Conservation (phyloP, 768 basidiomycete genomes). For the Leccinum sublutescens region DNA sequence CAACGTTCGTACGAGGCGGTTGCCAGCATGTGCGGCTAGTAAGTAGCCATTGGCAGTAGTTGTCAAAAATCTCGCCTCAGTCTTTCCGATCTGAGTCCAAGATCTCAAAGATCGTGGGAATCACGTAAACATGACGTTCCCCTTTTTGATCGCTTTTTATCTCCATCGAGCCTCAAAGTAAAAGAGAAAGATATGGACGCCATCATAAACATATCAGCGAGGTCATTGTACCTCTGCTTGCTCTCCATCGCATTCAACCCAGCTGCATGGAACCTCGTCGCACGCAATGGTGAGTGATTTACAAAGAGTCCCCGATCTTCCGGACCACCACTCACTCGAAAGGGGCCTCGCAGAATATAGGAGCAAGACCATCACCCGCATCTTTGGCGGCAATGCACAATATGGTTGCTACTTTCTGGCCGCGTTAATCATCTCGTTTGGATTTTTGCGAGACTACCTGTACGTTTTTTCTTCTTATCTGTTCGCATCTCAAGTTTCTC, state of each 20-base stretch:
- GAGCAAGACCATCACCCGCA: slow-evolving; percentile 83
- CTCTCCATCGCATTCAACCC: slow-evolving; percentile 85
- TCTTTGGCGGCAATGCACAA: slow-evolving; percentile 71
- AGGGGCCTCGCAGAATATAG: slow-evolving; percentile 55
- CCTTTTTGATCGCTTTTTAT: not conserved
- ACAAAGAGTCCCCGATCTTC: not conserved
- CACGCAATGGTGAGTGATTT: slow-evolving; percentile 72
- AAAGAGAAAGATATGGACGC: slow-evolving; percentile 20
- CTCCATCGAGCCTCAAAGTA: not conserved
- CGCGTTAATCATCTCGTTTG: slow-evolving; percentile 77
- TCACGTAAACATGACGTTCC: not conserved
- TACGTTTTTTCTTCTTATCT: slow-evolving; percentile 41
- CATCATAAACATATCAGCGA: slow-evolving; percentile 58
- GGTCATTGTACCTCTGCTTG: slow-evolving; percentile 65
- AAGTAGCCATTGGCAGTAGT: not conserved
- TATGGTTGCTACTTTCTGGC: slow-evolving; percentile 89
- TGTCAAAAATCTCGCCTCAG: not conserved
- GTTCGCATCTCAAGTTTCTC: not conserved
- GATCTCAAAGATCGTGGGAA: slow-evolving; percentile 8
- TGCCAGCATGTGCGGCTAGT: not conserved
- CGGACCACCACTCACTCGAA: not conserved
- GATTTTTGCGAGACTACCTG: slow-evolving; percentile 84
- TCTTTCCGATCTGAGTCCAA: no score
- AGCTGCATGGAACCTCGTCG: slow-evolving; percentile 93
- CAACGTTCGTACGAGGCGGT: not conserved